Conservation (phyloP, 1,139 yeast genomes). For the Sugiyamaella xylanicola region DNA sequence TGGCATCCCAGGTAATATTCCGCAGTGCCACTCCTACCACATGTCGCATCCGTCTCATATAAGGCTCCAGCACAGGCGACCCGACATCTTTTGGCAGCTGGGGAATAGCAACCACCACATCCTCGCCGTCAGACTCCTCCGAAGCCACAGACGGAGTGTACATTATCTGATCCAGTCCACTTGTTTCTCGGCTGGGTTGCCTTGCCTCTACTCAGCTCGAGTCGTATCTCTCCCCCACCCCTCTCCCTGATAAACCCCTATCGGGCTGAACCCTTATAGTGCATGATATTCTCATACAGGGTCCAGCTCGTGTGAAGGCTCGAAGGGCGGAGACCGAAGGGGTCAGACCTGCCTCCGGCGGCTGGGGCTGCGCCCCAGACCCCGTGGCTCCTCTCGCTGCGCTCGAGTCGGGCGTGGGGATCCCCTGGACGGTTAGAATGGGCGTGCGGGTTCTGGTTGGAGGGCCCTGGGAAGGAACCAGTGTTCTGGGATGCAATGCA, state of each 20-base stretch:
- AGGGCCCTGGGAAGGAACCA: too few relatives aligned
- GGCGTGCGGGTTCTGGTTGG: too few relatives aligned
- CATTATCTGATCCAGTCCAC: slow-evolving; percentile 17
- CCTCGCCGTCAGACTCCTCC: slow-evolving; percentile 24
- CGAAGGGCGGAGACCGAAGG: too few relatives aligned
- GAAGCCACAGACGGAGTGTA: slow-evolving; percentile 25
- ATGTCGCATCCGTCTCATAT: slow-evolving; percentile 31
- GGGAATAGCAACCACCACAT: slow-evolving; percentile 21
- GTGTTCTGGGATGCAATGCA: too few relatives aligned
- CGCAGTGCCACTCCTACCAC: slow-evolving; percentile 30
- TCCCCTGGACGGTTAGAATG: too few relatives aligned
- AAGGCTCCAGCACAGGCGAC: slow-evolving; percentile 28
- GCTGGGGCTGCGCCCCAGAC: not conserved
- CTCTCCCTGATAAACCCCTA: too few relatives aligned
- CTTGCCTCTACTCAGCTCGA: too few relatives aligned
- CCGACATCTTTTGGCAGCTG: slow-evolving; percentile 28
- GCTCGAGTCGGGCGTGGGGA: not conserved
- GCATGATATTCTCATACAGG: too few relatives aligned
- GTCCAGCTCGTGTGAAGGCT: too few relatives aligned
- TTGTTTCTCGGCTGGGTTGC: too few relatives aligned
- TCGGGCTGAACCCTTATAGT: too few relatives aligned
- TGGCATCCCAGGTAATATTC: slow-evolving; percentile 23
- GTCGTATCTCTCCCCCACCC: too few relatives aligned
- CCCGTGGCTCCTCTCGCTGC: not conserved
- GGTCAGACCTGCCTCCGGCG: not conserved